Evolutionary conservation across 208 protist species (phyloP).

Genomic region (Blastocrithidia nonstop): DNA sequence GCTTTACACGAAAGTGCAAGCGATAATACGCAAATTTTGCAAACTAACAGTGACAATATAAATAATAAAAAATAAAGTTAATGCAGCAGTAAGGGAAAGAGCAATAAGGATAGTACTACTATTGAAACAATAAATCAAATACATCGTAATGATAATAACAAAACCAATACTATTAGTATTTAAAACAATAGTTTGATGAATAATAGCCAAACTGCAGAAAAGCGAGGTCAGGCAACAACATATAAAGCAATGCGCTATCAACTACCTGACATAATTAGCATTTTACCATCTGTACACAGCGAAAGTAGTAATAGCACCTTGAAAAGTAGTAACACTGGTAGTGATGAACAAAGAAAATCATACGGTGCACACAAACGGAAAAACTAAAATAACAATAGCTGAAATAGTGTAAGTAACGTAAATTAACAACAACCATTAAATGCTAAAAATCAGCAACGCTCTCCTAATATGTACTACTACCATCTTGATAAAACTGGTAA

Average conservation of each 20-base stretch:
- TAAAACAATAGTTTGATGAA: background rate
- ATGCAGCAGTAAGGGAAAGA: background rate
- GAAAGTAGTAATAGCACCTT: too few species aligned
- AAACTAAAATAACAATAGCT: background rate
- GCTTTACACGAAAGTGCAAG: background rate
- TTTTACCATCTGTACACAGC: too few species aligned
- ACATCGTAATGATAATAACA: background rate
- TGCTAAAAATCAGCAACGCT: background rate
- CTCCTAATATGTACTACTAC: background rate
- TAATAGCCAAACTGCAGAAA: background rate
- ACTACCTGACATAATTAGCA: too few species aligned
- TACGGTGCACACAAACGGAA: too few species aligned
- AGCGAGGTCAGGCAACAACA: background rate
- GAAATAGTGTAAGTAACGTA: conserved; percentile 1
- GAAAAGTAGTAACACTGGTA: background rate
- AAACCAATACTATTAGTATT: background rate
- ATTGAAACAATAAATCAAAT: background rate
- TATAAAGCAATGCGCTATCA: background rate
- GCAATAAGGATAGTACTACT: background rate
- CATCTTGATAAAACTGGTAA: background rate
- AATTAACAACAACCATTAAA: background rate
- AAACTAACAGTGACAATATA: background rate
- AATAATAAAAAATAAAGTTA: background rate
- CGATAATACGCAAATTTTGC: background rate
- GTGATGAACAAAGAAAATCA: too few species aligned